These are phyloP conservation scores for Penicillium sp. DNA, from an alignment of 2,329 filamentous ascomycete species.

Conservation along the genomic window DNA sequence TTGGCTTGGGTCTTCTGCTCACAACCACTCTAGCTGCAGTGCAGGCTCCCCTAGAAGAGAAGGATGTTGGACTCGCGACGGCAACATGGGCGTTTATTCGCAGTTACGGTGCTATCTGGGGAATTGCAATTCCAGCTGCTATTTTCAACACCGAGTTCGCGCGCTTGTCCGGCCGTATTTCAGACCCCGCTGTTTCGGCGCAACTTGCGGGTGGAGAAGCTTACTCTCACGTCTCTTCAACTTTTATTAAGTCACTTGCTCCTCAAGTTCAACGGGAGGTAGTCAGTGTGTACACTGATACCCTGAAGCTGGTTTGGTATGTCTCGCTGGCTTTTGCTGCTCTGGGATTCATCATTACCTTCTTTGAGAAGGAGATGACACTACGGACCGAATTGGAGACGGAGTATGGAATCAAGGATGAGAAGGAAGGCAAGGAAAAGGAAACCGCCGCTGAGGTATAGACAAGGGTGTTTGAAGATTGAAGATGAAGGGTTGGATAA, in stretches of 20 bases:
- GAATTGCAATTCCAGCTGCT: constrained; percentile 24
- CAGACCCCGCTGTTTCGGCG: neutral
- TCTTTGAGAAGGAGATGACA: neutral
- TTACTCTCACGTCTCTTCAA: neutral
- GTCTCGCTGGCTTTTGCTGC: neutral
- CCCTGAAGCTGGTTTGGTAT: neutral
- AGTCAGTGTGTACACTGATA: neutral
- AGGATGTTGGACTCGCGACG: constrained; percentile 21
- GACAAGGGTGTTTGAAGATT: neutral
- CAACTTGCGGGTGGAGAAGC: neutral
- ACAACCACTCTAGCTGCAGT: constrained; percentile 22
- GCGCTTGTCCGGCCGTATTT: neutral
- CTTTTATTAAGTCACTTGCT: neutral
- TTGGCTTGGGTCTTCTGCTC: constrained; percentile 13
- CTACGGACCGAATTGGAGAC: neutral
- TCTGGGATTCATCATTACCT: neutral
- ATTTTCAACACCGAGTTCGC: constrained; percentile 33
- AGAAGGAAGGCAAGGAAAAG: neutral
- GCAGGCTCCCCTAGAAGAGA: constrained; percentile 20
- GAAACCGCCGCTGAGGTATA: neutral
- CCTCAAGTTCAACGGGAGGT: neutral
- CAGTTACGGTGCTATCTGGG: constrained; percentile 30
- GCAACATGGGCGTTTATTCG: constrained; percentile 27
- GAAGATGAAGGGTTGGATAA: neutral
- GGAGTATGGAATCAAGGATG: neutral